A percentile compares a stretch with the other conserved stretches of the same genome.
phyloP scores from a whole-genome alignment of 139 green algal species.

The Tetradesmus lagerheimii region DNA sequence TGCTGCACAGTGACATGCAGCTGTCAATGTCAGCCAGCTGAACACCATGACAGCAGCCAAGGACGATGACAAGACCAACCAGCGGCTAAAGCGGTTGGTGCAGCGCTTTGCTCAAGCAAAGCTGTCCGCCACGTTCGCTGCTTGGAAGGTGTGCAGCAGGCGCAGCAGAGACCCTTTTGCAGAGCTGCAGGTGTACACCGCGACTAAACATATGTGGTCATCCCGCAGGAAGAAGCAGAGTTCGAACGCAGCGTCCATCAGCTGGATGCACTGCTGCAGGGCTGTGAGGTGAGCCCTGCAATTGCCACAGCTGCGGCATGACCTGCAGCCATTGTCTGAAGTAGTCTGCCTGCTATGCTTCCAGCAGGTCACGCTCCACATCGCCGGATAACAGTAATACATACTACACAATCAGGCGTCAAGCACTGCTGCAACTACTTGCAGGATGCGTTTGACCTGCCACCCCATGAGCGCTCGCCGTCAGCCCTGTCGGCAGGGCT shows the following conservation, averaged over 20 bases:
- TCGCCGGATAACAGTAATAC: no score
- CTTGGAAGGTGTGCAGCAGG: conserved; percentile 1
- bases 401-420: no score
- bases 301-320: background rate
- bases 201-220: background rate
- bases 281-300: background rate
- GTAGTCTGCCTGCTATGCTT: no score
- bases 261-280: background rate
- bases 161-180: background rate
- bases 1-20: background rate
- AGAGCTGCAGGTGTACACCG: no score
- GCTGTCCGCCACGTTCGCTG: conserved; percentile 11
- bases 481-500: background rate
- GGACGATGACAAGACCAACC: background rate
- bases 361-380: no score
- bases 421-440: background rate
- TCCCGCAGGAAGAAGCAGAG: background rate
- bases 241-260: background rate
- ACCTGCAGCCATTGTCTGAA: background rate
- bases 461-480: background rate
- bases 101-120: conserved; percentile 10
- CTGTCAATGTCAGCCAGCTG: background rate
- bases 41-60: background rate
- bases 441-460: background rate
- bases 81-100: conserved; percentile 1